Evolutionary conservation across 2,329 filamentous ascomycete genomes (phyloP).

Genomic region (Pseudocercospora eumusae): DNA sequence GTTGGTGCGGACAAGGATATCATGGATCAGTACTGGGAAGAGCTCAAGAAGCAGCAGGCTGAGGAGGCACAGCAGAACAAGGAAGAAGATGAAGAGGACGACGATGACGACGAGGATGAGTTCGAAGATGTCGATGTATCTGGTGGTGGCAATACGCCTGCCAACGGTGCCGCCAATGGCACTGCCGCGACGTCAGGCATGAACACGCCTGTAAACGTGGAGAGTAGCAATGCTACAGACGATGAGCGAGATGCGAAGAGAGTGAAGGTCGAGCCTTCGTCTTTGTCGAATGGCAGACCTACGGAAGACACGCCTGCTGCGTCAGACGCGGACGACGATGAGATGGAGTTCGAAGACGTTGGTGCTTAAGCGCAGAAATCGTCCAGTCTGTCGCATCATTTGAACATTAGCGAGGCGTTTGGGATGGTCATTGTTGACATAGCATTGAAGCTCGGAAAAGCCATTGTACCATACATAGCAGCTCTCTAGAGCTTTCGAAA

Average conservation of each 20-base stretch:
- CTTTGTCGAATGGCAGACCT: constrained; percentile 37
- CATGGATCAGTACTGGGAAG: constrained; percentile 68
- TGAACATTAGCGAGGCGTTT: constrained; percentile 7
- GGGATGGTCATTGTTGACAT: neutral
- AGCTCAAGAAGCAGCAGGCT: constrained; percentile 63
- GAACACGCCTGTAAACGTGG: constrained; percentile 30
- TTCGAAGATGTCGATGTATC: constrained; percentile 60
- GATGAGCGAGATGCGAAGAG: constrained; percentile 60
- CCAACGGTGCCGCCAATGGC: constrained; percentile 17
- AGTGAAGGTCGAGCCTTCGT: constrained; percentile 59
- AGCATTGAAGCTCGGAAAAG: neutral
- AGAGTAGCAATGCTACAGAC: constrained; percentile 40
- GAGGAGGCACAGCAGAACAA: constrained; percentile 46
- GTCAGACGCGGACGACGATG: constrained; percentile 49
- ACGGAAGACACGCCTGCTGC: constrained; percentile 42
- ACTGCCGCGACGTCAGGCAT: constrained; percentile 37
- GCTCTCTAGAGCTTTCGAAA: neutral
- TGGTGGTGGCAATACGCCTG: constrained; percentile 36
- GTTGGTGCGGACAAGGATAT: constrained; percentile 51
- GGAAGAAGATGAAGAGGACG: constrained; percentile 55
- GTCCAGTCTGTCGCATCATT: neutral
- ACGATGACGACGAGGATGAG: constrained; percentile 53
- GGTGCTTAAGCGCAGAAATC: constrained; percentile 7
- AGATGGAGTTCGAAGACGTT: constrained; percentile 52
- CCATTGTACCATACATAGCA: neutral